These are phyloP conservation scores for Malus hybrid DNA, from an alignment of 331 rosid species.

Conservation along the genomic window DNA sequence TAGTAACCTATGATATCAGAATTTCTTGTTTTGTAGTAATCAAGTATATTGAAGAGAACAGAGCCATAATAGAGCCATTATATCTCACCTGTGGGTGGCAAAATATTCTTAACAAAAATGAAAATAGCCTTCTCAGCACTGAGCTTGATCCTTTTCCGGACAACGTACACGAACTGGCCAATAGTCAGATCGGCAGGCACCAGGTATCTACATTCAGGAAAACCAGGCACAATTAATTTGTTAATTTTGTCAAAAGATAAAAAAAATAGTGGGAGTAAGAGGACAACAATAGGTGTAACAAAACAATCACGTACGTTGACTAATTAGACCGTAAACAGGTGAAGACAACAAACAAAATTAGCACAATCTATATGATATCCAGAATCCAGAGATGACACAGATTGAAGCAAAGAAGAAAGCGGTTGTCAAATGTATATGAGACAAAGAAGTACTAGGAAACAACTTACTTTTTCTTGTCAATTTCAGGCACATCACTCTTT, in stretches of 20 bases:
- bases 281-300: neutral
- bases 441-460: neutral
- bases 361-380: neutral
- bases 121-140: slow-evolving; percentile 83
- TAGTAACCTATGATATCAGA: neutral
- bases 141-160: slow-evolving; percentile 76
- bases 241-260: neutral
- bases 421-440: neutral
- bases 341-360: neutral
- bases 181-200: slow-evolving; percentile 82
- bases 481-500: slow-evolving; percentile 77
- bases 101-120: slow-evolving; percentile 67
- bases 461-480: slow-evolving; percentile 77
- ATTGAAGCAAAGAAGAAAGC: neutral
- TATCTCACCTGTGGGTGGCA: slow-evolving; percentile 76
- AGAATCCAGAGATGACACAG: neutral
- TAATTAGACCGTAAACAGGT: neutral
- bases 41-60: neutral
- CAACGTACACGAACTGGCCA: slow-evolving; percentile 85
- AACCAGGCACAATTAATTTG: neutral
- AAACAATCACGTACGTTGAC: neutral
- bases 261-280: neutral
- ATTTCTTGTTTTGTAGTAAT: neutral
- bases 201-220: slow-evolving; percentile 54
- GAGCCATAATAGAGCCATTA: neutral